Evolutionary conservation across 345 rosid species (phyloP), one percentile per base, ranked within the genome.

Genomic region (Schrenkiella parvula): DNA sequence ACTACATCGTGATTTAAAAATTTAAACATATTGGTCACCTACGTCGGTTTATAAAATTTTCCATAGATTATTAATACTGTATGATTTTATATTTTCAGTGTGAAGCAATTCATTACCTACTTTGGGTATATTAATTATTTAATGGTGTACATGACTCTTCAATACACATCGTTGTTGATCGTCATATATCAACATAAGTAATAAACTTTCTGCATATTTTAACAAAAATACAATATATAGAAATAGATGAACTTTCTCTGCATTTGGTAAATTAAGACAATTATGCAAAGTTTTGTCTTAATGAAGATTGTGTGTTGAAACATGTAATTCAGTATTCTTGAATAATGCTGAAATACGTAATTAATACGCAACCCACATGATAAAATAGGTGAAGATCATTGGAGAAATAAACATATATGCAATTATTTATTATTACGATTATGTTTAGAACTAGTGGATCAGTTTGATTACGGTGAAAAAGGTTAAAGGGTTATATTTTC

Each of bases 81-180:
- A 46, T 70, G 35, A 22, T 44, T 42, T n/a, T 43, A 26, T 46
- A 50, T 46, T 25, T 26, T 52, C 18, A 25, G 8, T 57, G 37
- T 13, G 68, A 41, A 48, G 8, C 32, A 13, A 38, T 60, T 48
- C 60, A 71, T 38, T 48, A 47, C 59, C 68, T 26, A 48, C 41
- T 37, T 70, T 60, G 0, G 22, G 15, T 23, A 22, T 23, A 2
- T 6, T n/a, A 23, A 4, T 15, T 15, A 32, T 35, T 10, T 23
- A 15, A 46, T n/a, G 1, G 17, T 34, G 14, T 23, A n/a, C n/a
- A n/a, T n/a, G 57, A 44, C 37, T 56, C 35, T 56, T 38, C 32
- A 28, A 28, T 28, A 25, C 56, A 51, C 31, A 39, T 39, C 7
- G 17, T 5, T 39, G 59, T 53, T 53, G 37, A 62, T 62, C 6